phyloP scores from a whole-genome alignment of 2,329 filamentous ascomycete genomes.

The Thyridium curvatum region DNA sequence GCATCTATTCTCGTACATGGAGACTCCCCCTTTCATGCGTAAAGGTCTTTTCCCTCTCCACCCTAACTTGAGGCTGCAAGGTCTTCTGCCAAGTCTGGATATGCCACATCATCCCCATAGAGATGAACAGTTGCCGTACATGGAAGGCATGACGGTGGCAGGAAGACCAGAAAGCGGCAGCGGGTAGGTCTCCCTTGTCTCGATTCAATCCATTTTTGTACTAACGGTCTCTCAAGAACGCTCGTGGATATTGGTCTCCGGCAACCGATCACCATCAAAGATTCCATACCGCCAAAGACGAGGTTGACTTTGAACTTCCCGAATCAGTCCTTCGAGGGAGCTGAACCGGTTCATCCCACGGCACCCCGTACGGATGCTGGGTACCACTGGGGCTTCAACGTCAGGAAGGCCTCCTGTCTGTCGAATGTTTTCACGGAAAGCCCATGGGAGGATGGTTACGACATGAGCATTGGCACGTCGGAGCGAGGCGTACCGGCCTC shows the following conservation, averaged over 20 bases:
- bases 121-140: slow-evolving; percentile 72
- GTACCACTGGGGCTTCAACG: slow-evolving; percentile 81
- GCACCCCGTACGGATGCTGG: slow-evolving; percentile 67
- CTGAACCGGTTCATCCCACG: slow-evolving; percentile 60
- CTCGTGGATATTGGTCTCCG: slow-evolving; percentile 53
- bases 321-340: slow-evolving; percentile 33
- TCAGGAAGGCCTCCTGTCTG: slow-evolving; percentile 60
- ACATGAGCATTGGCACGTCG: slow-evolving; percentile 76
- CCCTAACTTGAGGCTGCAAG: slow-evolving; percentile 68
- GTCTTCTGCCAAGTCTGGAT: slow-evolving; percentile 69
- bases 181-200: slow-evolving; percentile 15
- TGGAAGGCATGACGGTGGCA: slow-evolving; percentile 65
- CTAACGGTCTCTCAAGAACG: slow-evolving; percentile 32
- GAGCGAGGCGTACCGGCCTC: slow-evolving; percentile 59
- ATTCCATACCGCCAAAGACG: slow-evolving; percentile 61
- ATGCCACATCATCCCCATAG: slow-evolving; percentile 77
- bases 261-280: slow-evolving; percentile 47
- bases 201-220: neutral
- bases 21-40: slow-evolving; percentile 78
- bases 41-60: slow-evolving; percentile 71
- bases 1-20: slow-evolving; percentile 74
- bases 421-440: slow-evolving; percentile 73
- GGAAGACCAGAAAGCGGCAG: slow-evolving; percentile 31
- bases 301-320: slow-evolving; percentile 68
- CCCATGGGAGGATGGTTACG: slow-evolving; percentile 70